Evolutionary conservation across 805 yeast species (phyloP).

Genomic region (Wickerhamiella azymoides): DNA sequence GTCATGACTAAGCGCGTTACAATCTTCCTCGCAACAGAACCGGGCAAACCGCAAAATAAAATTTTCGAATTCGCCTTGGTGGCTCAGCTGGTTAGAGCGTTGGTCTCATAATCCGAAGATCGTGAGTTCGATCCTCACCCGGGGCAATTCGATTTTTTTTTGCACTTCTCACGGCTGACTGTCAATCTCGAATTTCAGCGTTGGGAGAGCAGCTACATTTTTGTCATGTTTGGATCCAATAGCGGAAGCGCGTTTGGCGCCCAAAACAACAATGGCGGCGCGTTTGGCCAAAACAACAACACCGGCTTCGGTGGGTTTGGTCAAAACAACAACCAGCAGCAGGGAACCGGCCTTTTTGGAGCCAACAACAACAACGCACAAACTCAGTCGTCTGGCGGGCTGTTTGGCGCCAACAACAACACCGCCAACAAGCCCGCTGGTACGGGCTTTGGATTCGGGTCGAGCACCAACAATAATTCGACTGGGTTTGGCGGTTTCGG

Average conservation of each 20-base stretch:
- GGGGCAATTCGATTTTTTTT: constrained; percentile 7
- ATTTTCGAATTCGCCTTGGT: constrained; percentile 4
- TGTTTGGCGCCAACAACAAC: constrained; percentile 9
- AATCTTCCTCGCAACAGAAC: no score
- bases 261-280: constrained; percentile 2
- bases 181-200: neutral
- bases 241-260: neutral
- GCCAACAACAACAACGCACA: neutral
- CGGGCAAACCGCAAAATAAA: neutral
- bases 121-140: constrained; percentile 10
- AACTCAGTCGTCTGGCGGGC: neutral
- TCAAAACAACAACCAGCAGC: constrained; percentile 2
- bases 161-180: neutral
- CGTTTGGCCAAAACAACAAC: constrained; percentile 10
- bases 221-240: constrained; percentile 9
- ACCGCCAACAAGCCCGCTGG: constrained; percentile 15
- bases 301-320: constrained; percentile 11
- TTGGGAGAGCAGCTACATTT: constrained; percentile 11
- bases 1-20: no score
- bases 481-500: constrained; percentile 4
- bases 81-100: constrained; percentile 10
- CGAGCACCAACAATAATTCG: neutral
- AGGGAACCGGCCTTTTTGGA: constrained; percentile 11
- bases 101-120: constrained; percentile 10
- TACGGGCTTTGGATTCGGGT: neutral